A percentile compares a stretch with the other conserved stretches of the same genome.
Evolutionary conservation across 2,329 filamentous ascomycete species (phyloP).

Genomic region (Bimuria novae-zelandiae): DNA sequence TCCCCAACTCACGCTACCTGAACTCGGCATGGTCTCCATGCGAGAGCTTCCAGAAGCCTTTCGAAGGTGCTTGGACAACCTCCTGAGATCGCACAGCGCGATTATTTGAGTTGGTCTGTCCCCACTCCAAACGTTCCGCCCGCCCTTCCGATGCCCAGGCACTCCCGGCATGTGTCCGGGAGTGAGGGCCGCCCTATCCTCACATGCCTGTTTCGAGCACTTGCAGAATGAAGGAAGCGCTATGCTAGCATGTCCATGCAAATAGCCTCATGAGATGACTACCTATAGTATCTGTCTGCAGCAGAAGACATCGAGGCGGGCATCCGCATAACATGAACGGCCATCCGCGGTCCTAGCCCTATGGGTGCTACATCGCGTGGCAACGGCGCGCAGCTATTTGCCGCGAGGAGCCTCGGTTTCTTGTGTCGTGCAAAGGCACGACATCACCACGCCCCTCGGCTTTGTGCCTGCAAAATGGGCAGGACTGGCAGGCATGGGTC

Average conservation of each 20-base stretch:
- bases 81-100: slow-evolving; percentile 17
- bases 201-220: slow-evolving; percentile 1
- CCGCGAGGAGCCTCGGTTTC: slow-evolving; percentile 15
- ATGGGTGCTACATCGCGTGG: slow-evolving; percentile 25
- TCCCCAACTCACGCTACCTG: slow-evolving; percentile 4
- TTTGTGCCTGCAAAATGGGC: slow-evolving; percentile 28
- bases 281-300: not conserved
- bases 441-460: slow-evolving; percentile 16
- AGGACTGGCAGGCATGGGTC: slow-evolving; percentile 21
- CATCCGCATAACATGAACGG: slow-evolving; percentile 21
- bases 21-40: slow-evolving; percentile 19
- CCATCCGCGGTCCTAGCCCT: slow-evolving; percentile 23
- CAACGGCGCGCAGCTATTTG: slow-evolving; percentile 14
- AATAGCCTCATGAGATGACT: slow-evolving; percentile 7
- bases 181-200: slow-evolving; percentile 22
- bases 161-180: slow-evolving; percentile 31
- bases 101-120: slow-evolving; percentile 12
- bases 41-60: slow-evolving; percentile 21
- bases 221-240: slow-evolving; percentile 19
- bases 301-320: not conserved
- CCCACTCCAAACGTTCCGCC: slow-evolving; percentile 17
- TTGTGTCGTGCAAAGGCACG: slow-evolving; percentile 24
- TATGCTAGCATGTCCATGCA: slow-evolving; percentile 3
- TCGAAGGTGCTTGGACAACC: slow-evolving; percentile 38
- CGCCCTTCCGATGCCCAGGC: slow-evolving; percentile 19